Conservation (phyloP, 768 basidiomycete species). For the Gymnopilus dilepis region DNA sequence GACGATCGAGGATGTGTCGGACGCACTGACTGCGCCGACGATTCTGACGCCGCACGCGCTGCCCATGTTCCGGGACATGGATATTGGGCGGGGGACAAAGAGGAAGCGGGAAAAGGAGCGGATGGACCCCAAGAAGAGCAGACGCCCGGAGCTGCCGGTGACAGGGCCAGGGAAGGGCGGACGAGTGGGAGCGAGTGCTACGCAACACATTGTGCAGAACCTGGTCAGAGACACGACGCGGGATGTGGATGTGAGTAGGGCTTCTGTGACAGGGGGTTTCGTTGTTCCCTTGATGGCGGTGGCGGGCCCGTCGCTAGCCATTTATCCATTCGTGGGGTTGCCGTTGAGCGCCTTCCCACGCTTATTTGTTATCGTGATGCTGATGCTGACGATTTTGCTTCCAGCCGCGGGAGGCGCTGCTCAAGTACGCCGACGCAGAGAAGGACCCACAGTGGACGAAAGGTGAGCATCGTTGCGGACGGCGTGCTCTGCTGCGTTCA, state of each 20-base stretch:
- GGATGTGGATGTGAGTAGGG: conserved; percentile 89
- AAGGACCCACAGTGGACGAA: conserved; percentile 83
- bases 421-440: conserved; percentile 84
- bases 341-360: conserved; percentile 28
- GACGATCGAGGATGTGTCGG: conserved; percentile 88
- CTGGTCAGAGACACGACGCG: conserved; percentile 89
- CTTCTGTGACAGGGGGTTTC: conserved; percentile 10
- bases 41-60: conserved; percentile 93
- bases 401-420: conserved; percentile 95
- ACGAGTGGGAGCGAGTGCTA: conserved; percentile 94
- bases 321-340: conserved; percentile 34
- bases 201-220: conserved; percentile 95
- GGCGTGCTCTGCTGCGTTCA: too few relatives aligned
- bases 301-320: conserved; percentile 26
- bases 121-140: conserved; percentile 89
- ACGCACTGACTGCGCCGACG: conserved; percentile 81
- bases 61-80: conserved; percentile 90
- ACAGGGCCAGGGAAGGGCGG: conserved; percentile 94
- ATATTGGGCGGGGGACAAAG: conserved; percentile 75
- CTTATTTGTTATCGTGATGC: conserved; percentile 28
- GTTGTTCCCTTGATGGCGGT: conserved; percentile 5
- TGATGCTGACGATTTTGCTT: conserved; percentile 20
- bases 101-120: conserved; percentile 90
- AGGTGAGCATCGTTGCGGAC: conserved; percentile 53
- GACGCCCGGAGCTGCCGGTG: conserved; percentile 90